phyloP scores from a whole-genome alignment of 164 flowering plant genomes.

The Stephania cephalantha region DNA sequence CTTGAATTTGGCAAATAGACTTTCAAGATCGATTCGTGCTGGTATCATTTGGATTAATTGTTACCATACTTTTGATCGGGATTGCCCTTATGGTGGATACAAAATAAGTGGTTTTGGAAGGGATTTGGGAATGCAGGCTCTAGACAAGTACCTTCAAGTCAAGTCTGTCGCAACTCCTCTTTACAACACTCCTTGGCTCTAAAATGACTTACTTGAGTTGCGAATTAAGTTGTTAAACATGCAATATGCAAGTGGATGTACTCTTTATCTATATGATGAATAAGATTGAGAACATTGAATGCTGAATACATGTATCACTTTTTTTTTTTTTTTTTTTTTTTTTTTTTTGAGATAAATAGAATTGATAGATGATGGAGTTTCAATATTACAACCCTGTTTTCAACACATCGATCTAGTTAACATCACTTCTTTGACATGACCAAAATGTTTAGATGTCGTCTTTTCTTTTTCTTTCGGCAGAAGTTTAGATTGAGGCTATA shows the following conservation, averaged over 20 bases:
- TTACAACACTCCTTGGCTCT: slow-evolving; percentile 61
- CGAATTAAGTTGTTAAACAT: neutral
- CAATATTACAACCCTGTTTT: no score
- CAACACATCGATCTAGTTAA: no score
- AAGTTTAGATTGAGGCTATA: no score
- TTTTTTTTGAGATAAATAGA: no score
- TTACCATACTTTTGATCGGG: slow-evolving; percentile 47
- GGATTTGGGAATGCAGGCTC: slow-evolving; percentile 52
- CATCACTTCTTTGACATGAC: no score
- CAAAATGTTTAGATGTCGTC: no score
- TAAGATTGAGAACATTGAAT: no score
- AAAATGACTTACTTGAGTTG: slow-evolving; percentile 2
- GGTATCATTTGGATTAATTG: slow-evolving; percentile 23
- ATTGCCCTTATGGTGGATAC: slow-evolving; percentile 58
- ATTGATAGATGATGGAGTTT: no score
- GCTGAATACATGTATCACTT: no score
- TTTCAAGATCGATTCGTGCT: neutral
- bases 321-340: no score
- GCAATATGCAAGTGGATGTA: neutral
- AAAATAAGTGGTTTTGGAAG: slow-evolving; percentile 21
- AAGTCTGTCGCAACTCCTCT: slow-evolving; percentile 33
- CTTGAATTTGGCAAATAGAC: neutral
- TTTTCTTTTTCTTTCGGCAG: no score
- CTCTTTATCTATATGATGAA: no score
- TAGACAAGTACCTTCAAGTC: slow-evolving; percentile 53